Base-by-base conservation (phyloP, 345 rosid genomes). In the Salix koriyanagi region DNA sequence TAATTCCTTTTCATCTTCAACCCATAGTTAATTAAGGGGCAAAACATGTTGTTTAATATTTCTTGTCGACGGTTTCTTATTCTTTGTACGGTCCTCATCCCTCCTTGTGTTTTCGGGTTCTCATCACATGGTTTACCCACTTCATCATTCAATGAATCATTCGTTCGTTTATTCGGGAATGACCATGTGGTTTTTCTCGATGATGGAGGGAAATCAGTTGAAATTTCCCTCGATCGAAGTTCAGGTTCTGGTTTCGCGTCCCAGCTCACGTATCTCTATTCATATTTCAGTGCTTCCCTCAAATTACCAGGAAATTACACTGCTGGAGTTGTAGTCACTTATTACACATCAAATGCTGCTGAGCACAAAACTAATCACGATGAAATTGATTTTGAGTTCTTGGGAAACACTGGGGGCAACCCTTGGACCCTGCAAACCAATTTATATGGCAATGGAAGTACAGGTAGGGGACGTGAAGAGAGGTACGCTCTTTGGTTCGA, bases 331-430 rank as follows among this genome's bases (percentile, higher is more conserved):
- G 72, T 56, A 0, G 80, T 70, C 28, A 39, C 84, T 3, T 81
- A 80, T 25, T 73, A 81, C 68, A 37, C 76, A n/a, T 72, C 82
- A 48, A 80, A 84, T 46, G 19, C 15, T n/a, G 66, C 72, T 13
- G 46, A 15, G 1, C 76, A 25, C 44, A 25, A 8, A 11, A 32
- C 39, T 18, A 41, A 26, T 12, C 80, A 75, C 7, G 78, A 80
- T 6, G 82, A 78, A 52, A 5, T 80, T 26, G 82, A 75, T 58
- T 70, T 78, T 42, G 79, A 80, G 71, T 76, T 83, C 74, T 7
- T 77, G 44, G 82, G 83, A 3, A 69, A 77, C 8, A 6, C 44
- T 52, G 12, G 6, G 15, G 46, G 75, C 18, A 54, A 71, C 9
- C 39, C 21, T 23, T 77, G 80, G 86, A n/a, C 61, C 41, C 5